Evolutionary conservation across 139 green algal genomes (phyloP).

Genomic region (Ulvella scutata): DNA sequence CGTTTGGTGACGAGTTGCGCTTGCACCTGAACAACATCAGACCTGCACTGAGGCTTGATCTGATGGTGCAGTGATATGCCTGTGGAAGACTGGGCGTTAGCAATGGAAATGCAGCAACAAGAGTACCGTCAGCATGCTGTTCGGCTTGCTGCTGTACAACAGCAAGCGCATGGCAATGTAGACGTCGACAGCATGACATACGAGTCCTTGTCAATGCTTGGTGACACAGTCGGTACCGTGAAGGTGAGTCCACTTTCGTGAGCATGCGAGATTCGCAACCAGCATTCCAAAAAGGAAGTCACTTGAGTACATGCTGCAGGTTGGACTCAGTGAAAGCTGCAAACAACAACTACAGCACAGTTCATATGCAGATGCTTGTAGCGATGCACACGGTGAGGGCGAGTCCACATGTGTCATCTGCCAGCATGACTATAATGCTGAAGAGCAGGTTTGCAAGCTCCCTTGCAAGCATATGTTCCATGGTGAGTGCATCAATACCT

Average conservation of each 20-base stretch:
- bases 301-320: not conserved
- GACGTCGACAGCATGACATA: not conserved
- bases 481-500: not conserved
- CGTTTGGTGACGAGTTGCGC: too few species aligned
- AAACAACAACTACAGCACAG: not conserved
- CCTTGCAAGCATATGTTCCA: not conserved
- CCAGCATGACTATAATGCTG: not conserved
- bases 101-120: not conserved
- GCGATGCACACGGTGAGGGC: not conserved
- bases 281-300: not conserved
- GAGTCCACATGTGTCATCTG: not conserved
- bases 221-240: not conserved
- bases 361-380: not conserved
- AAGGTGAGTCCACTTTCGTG: not conserved
- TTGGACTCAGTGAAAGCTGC: not conserved
- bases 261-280: not conserved
- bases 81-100: not conserved
- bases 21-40: too few species aligned
- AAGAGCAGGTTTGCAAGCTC: not conserved
- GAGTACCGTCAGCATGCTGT: not conserved
- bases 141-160: not conserved
- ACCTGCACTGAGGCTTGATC: too few species aligned
- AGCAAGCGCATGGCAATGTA: not conserved
- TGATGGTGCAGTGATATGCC: not conserved
- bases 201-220: not conserved